These are phyloP conservation scores for Entomortierella parvispora DNA, from an alignment of 192 early-diverging fungal genomes.

Conservation along the genomic window DNA sequence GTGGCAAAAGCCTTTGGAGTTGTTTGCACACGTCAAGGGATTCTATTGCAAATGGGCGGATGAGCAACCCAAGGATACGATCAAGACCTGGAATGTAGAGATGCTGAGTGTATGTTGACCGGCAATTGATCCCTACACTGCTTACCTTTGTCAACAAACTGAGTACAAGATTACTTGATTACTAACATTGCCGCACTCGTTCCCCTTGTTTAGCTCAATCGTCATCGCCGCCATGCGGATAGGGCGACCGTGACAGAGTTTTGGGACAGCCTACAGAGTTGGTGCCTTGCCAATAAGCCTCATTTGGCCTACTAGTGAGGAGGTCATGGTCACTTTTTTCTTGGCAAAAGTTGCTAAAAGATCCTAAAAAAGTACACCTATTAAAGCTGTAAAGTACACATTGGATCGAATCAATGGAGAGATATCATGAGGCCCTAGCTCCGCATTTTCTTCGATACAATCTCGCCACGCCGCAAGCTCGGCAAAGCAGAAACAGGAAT, in stretches of 20 bases:
- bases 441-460: no score
- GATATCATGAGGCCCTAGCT: no score
- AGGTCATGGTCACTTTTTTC: no score
- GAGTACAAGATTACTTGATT: no score
- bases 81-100: conserved; percentile 61
- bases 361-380: no score
- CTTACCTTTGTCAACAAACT: background rate
- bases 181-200: no score
- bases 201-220: conserved; percentile 64
- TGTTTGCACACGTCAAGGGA: conserved; percentile 82
- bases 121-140: no score
- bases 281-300: conserved; percentile 57
- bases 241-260: conserved; percentile 63
- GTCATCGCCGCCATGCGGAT: conserved; percentile 65
- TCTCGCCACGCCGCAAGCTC: no score
- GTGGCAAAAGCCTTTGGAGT: conserved; percentile 82
- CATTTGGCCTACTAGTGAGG: conserved; percentile 53
- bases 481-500: background rate
- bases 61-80: conserved; percentile 55
- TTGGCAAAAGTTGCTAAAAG: no score
- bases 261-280: conserved; percentile 65
- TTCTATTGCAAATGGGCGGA: conserved; percentile 68
- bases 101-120: conserved; percentile 62
- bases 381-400: no score
- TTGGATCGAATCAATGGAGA: no score